Percentiles rank a stretch among this genome's conserved stretches.
Conservation (phyloP, 257 asterid genomes). For the Agastache rugosa region DNA sequence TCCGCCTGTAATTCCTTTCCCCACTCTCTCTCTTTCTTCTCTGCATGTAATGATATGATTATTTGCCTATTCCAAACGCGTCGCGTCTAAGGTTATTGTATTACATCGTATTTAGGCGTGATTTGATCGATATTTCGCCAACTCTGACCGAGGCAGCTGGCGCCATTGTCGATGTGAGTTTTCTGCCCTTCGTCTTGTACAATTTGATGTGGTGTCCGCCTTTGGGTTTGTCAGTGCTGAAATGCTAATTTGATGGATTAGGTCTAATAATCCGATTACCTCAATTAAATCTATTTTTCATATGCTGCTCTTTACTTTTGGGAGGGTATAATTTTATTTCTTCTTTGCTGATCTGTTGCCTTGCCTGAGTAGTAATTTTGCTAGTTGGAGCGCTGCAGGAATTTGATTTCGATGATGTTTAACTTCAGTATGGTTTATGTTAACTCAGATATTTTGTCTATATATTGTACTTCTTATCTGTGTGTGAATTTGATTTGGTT, state of each 20-base stretch:
- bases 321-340: neutral
- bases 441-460: neutral
- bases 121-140: slow-evolving; percentile 93
- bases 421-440: neutral
- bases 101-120: slow-evolving; percentile 56
- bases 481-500: slow-evolving; percentile 13
- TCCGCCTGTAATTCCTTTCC: slow-evolving; percentile 62
- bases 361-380: neutral
- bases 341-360: slow-evolving; percentile 25
- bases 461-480: neutral
- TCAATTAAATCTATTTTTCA: neutral
- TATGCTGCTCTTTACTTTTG: neutral
- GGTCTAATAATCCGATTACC: neutral
- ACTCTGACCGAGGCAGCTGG: slow-evolving; percentile 97
- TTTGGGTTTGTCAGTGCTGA: no score
- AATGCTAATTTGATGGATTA: slow-evolving; percentile 28
- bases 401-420: neutral
- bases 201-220: no score
- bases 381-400: slow-evolving; percentile 6
- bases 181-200: neutral
- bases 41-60: slow-evolving; percentile 1
- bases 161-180: slow-evolving; percentile 87
- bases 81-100: neutral
- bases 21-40: neutral
- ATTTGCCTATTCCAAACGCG: neutral